phyloP scores from a whole-genome alignment of 2,329 filamentous ascomycete species.

The Aphanoascus verrucosus region DNA sequence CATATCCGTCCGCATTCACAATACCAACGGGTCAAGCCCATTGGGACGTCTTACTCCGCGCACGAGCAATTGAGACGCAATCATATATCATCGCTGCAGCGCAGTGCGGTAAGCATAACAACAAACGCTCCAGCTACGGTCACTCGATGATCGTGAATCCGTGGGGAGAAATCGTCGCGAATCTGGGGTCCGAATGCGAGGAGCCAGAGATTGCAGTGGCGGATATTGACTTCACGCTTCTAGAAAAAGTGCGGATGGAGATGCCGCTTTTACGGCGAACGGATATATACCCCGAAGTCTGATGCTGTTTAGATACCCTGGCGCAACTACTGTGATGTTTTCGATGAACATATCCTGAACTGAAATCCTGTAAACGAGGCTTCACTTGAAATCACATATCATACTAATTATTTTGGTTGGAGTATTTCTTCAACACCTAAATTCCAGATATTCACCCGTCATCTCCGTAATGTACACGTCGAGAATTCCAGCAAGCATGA shows the following conservation, averaged over 20 bases:
- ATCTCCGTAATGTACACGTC: background rate
- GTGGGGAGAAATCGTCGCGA: conserved; percentile 65
- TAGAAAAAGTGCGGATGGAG: conserved; percentile 44
- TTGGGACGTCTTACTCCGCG: conserved; percentile 69
- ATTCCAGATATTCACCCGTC: background rate
- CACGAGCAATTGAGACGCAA: conserved; percentile 80
- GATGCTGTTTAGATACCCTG: conserved; percentile 5
- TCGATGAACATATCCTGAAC: conserved; percentile 3
- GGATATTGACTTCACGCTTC: conserved; percentile 44
- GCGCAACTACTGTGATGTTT: background rate
- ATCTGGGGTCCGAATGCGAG: conserved; percentile 42
- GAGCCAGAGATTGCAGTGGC: conserved; percentile 41
- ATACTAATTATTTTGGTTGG: too few species aligned
- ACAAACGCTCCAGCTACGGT: conserved; percentile 70
- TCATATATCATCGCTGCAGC: conserved; percentile 79
- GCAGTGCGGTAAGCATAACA: conserved; percentile 65
- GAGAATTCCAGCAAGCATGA: too few species aligned
- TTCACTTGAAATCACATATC: too few species aligned
- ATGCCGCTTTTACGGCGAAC: conserved; percentile 49
- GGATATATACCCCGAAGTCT: conserved; percentile 40
- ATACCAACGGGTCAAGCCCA: conserved; percentile 74
- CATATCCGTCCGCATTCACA: conserved; percentile 86
- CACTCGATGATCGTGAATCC: conserved; percentile 77
- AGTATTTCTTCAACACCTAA: too few species aligned
- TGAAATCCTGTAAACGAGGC: background rate